These are phyloP conservation scores for Fusarium protoensiforme DNA, from an alignment of 2,329 filamentous ascomycete genomes.

Conservation along the genomic window DNA sequence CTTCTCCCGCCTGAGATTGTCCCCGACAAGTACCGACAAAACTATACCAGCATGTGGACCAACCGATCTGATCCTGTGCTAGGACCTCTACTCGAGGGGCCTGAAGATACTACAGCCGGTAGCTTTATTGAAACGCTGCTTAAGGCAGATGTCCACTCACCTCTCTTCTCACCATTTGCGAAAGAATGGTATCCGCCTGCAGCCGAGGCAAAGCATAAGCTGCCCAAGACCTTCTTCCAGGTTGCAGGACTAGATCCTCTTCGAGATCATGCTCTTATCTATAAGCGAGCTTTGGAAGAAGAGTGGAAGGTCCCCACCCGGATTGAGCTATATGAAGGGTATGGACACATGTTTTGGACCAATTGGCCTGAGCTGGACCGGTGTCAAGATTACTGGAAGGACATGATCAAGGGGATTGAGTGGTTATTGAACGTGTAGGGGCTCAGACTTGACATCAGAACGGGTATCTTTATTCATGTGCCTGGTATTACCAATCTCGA, in stretches of 20 bases:
- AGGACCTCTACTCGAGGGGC: neutral
- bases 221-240: neutral
- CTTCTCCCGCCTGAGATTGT: neutral
- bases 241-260: neutral
- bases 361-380: neutral
- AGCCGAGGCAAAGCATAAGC: neutral
- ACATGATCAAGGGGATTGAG: neutral
- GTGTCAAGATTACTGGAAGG: neutral
- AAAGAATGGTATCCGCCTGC: neutral
- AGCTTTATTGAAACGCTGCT: neutral
- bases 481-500: neutral
- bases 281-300: neutral
- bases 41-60: neutral
- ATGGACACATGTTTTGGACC: neutral
- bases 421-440: neutral
- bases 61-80: neutral
- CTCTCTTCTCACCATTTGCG: neutral
- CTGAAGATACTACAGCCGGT: neutral
- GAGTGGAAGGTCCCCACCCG: neutral
- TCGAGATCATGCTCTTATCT: neutral
- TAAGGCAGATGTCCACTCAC: neutral
- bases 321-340: neutral
- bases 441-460: fast-evolving
- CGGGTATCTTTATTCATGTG: neutral
- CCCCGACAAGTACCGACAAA: neutral